Evolutionary conservation across 1,139 yeast genomes (phyloP).

Genomic region (Taiozyma sp.): DNA sequence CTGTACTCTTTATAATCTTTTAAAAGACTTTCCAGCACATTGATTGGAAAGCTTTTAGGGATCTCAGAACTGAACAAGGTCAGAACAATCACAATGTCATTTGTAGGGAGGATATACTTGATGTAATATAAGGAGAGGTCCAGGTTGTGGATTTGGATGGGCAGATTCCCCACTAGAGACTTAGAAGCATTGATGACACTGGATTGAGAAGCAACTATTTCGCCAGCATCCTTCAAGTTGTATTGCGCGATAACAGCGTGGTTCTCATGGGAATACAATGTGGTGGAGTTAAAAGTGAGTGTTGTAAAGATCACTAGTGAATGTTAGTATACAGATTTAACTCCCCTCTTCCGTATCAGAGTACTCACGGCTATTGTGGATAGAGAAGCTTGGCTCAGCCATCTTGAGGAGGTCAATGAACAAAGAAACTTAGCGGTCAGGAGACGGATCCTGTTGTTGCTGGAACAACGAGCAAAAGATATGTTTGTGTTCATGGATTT

Average conservation of each 20-base stretch:
- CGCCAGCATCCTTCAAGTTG: slow-evolving; percentile 15
- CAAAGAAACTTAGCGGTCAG: neutral
- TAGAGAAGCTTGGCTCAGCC: slow-evolving; percentile 1
- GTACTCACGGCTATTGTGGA: slow-evolving; percentile 10
- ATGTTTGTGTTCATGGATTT: neutral
- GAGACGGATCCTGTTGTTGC: neutral
- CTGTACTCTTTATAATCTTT: slow-evolving; percentile 16
- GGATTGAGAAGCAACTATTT: slow-evolving; percentile 18
- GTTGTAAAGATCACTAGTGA: slow-evolving; percentile 21
- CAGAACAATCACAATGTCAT: slow-evolving; percentile 23
- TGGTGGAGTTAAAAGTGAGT: slow-evolving; percentile 23
- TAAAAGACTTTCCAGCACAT: slow-evolving; percentile 18
- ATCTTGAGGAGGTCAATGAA: neutral
- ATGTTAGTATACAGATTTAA: neutral
- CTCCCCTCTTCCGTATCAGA: too few relatives aligned
- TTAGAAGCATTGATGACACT: slow-evolving; percentile 19
- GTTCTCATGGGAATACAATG: slow-evolving; percentile 23
- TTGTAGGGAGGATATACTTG: slow-evolving; percentile 15
- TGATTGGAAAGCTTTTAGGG: slow-evolving; percentile 21
- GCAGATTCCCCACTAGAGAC: slow-evolving; percentile 18
- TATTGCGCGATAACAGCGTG: slow-evolving; percentile 9
- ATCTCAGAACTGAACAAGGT: slow-evolving; percentile 20
- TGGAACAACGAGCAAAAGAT: neutral
- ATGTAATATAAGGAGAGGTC: slow-evolving; percentile 15
- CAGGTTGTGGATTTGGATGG: slow-evolving; percentile 12